phyloP scores from a whole-genome alignment of 2,329 filamentous ascomycete species.

The Penicillium sp. region DNA sequence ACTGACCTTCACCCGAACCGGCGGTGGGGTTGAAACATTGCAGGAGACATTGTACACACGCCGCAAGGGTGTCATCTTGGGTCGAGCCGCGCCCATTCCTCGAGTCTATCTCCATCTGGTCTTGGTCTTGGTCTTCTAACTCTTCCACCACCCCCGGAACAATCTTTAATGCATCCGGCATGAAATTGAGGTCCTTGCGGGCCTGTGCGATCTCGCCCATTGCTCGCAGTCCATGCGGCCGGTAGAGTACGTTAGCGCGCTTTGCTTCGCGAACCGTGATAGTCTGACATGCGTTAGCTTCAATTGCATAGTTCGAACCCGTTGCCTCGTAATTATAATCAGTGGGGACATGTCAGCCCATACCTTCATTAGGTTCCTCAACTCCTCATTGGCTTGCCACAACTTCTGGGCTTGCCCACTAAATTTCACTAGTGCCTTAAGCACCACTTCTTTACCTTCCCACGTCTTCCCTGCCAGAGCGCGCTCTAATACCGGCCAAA shows the following conservation, averaged over 20 bases:
- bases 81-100: slow-evolving; percentile 33
- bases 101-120: slow-evolving; percentile 68
- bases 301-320: not conserved
- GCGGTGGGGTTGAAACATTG: slow-evolving; percentile 37
- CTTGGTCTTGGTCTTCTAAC: slow-evolving; percentile 45
- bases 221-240: slow-evolving; percentile 68
- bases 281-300: slow-evolving; percentile 41
- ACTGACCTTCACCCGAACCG: slow-evolving; percentile 27
- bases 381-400: slow-evolving; percentile 56
- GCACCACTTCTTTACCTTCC: slow-evolving; percentile 81
- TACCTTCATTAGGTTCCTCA: slow-evolving; percentile 68
- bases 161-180: slow-evolving; percentile 64
- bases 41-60: slow-evolving; percentile 40
- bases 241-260: slow-evolving; percentile 82
- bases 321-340: not conserved
- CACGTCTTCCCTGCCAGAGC: slow-evolving; percentile 87
- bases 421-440: slow-evolving; percentile 77
- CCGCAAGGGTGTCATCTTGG: slow-evolving; percentile 37
- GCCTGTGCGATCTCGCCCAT: slow-evolving; percentile 71
- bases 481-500: slow-evolving; percentile 85
- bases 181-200: slow-evolving; percentile 67
- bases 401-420: slow-evolving; percentile 62
- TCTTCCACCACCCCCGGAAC: slow-evolving; percentile 63
- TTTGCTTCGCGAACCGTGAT: slow-evolving; percentile 84
- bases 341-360: slow-evolving; percentile 1